Percentiles rank a stretch among this genome's conserved stretches.
Conservation (phyloP, 2,329 filamentous ascomycete genomes). For the Elsinoe ampelina region DNA sequence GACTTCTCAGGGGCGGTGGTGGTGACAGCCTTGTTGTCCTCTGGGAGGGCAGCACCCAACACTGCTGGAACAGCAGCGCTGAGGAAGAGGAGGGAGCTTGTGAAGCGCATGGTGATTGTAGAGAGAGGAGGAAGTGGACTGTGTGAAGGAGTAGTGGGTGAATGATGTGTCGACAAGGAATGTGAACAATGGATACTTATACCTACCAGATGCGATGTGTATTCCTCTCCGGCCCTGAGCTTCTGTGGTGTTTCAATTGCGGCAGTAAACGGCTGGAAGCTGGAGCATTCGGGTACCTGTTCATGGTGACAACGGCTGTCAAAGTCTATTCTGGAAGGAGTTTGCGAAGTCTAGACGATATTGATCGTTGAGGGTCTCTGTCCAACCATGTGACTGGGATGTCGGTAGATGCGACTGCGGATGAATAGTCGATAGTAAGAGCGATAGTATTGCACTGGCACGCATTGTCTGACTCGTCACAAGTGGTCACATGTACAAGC, state of each 20-base stretch:
- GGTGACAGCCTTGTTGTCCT: not conserved
- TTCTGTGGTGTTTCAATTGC: not conserved
- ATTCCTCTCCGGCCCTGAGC: not conserved
- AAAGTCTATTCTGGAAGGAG: not conserved
- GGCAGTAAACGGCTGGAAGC: not conserved
- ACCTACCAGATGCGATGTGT: not conserved
- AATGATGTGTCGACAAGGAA: not conserved
- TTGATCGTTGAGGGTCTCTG: not conserved
- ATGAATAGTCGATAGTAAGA: not conserved
- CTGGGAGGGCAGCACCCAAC: not conserved
- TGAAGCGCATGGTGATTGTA: not conserved
- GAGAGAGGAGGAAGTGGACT: not conserved
- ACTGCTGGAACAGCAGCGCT: not conserved
- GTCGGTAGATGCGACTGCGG: not conserved
- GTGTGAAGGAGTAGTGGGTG: not conserved
- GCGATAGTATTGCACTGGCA: too few relatives aligned
- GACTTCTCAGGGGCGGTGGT: not conserved
- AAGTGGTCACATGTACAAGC: not conserved
- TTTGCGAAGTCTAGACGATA: not conserved
- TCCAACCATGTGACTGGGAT: not conserved
- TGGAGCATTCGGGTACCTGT: conserved; percentile 1
- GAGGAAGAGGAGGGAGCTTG: not conserved
- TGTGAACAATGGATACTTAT: not conserved
- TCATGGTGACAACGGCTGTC: conserved; percentile 7
- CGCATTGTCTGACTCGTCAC: too few relatives aligned